phyloP scores from a whole-genome alignment of 306 rosid genomes.

The Begonia masoniana region DNA sequence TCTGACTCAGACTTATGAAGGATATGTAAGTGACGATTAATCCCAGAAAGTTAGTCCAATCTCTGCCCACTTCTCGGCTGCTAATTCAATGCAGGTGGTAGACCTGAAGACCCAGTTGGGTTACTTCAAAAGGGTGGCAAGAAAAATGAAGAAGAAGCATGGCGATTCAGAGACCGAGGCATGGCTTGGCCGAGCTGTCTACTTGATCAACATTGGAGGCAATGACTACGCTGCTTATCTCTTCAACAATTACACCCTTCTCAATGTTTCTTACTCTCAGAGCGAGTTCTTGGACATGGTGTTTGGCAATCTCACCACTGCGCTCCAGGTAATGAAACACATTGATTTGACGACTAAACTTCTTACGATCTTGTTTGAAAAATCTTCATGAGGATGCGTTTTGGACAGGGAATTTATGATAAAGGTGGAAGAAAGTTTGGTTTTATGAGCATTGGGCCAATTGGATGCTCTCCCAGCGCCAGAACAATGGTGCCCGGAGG shows the following conservation, averaged over 20 bases:
- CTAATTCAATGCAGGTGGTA: slow-evolving; percentile 10
- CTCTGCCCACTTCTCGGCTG: background rate
- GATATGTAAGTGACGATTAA: slow-evolving; percentile 6
- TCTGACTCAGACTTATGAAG: slow-evolving; percentile 11
- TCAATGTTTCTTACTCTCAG: background rate
- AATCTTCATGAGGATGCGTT: background rate
- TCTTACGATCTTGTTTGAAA: background rate
- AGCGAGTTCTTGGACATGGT: slow-evolving; percentile 15
- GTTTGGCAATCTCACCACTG: slow-evolving; percentile 18
- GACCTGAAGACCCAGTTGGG: slow-evolving; percentile 14
- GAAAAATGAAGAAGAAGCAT: slow-evolving; percentile 1
- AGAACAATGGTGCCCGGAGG: background rate
- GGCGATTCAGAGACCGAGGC: slow-evolving; percentile 12
- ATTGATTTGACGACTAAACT: background rate
- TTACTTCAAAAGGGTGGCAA: slow-evolving; percentile 11
- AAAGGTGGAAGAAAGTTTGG: slow-evolving; percentile 28
- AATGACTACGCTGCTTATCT: slow-evolving; percentile 14
- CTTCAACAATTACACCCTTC: background rate
- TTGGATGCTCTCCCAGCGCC: slow-evolving; percentile 3
- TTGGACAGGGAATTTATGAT: slow-evolving; percentile 10
- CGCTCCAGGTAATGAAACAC: slow-evolving; percentile 12
- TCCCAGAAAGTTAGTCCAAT: background rate
- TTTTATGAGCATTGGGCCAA: slow-evolving; percentile 1
- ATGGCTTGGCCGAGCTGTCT: slow-evolving; percentile 16
- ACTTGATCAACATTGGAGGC: slow-evolving; percentile 17